Evolutionary conservation across 169 alveolate species (phyloP).

Genomic region (Plasmodium yoelii): DNA sequence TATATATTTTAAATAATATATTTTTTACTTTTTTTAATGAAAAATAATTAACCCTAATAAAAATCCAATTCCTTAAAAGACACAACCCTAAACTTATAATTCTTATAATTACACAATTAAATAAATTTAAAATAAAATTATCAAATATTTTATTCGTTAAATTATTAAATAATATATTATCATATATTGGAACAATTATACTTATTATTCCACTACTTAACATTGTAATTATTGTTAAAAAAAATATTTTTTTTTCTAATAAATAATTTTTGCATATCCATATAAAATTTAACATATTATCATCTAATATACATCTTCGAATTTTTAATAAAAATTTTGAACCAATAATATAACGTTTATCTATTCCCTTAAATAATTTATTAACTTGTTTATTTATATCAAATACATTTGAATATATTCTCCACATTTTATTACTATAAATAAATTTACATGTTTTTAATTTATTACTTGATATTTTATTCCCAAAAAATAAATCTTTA

Average conservation of each 20-base stretch:
- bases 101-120: conserved; percentile 26
- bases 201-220: conserved; percentile 40
- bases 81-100: conserved; percentile 26
- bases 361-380: too few species aligned
- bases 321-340: neutral
- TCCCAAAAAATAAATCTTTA: too few species aligned
- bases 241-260: conserved; percentile 25
- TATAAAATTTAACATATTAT: conserved; percentile 41
- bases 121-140: neutral
- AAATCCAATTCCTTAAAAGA: conserved; percentile 23
- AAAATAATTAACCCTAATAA: conserved; percentile 25
- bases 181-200: conserved; percentile 40
- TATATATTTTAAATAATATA: conserved; percentile 24
- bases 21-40: conserved; percentile 38
- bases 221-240: conserved; percentile 36
- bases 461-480: too few species aligned
- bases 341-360: too few species aligned
- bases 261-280: conserved; percentile 45
- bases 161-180: conserved; percentile 23
- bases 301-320: conserved; percentile 14
- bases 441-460: too few species aligned
- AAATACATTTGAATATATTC: too few species aligned
- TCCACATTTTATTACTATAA: too few species aligned
- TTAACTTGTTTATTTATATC: too few species aligned
- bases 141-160: conserved; percentile 27